Evolutionary conservation across 768 basidiomycete genomes (phyloP).

Genomic region (Suillus placidus): DNA sequence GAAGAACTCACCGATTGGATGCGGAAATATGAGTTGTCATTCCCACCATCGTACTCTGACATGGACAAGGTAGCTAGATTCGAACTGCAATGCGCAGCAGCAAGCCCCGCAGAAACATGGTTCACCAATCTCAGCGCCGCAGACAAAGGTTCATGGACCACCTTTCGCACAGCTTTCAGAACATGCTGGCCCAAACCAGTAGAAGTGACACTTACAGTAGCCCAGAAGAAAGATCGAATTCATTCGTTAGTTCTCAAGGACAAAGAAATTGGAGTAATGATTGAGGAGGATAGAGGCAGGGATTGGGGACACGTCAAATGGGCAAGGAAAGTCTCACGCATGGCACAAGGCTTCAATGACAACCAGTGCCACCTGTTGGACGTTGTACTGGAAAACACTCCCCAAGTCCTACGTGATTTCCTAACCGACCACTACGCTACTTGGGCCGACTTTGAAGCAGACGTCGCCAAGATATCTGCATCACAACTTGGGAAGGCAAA

Average conservation of each 20-base stretch:
- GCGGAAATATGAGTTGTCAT: not conserved
- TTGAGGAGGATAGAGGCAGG: not conserved
- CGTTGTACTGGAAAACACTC: not conserved
- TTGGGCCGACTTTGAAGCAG: not conserved
- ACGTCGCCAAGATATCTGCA: not conserved
- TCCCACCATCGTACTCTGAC: not conserved
- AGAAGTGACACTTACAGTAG: not conserved
- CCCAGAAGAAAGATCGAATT: not conserved
- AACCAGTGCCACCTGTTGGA: not conserved
- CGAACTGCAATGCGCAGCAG: not conserved
- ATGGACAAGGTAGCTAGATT: not conserved
- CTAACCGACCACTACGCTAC: not conserved
- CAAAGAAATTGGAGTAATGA: not conserved
- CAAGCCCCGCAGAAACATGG: not conserved
- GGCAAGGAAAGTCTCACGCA: not conserved
- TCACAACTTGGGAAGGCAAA: not conserved
- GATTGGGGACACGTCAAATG: not conserved
- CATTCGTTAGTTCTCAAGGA: not conserved
- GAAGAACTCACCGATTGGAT: not conserved
- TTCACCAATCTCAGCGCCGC: not conserved
- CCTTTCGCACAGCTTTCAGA: not conserved
- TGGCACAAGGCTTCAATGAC: not conserved
- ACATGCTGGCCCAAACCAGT: not conserved
- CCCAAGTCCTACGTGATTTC: not conserved
- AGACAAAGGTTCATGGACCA: not conserved